Evolutionary conservation across 371 early-diverging fungal genomes (phyloP).

Genomic region (Modicella reniformis): DNA sequence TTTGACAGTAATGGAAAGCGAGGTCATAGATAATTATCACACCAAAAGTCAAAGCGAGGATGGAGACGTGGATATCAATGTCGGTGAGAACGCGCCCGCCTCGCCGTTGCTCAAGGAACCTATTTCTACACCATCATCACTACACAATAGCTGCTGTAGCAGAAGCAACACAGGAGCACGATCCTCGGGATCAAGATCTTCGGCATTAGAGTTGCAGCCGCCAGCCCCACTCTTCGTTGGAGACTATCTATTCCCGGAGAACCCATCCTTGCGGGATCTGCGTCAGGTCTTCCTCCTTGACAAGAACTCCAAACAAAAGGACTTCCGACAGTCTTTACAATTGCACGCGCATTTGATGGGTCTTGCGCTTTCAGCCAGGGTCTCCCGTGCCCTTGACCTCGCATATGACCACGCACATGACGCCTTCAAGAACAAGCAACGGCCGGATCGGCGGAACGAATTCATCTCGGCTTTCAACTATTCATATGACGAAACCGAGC

Average conservation of each 20-base stretch:
- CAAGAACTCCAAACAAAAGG: conserved; percentile 54
- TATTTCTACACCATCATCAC: neutral
- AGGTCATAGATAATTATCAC: neutral
- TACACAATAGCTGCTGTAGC: neutral
- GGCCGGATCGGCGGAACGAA: conserved; percentile 47
- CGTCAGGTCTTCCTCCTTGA: conserved; percentile 41
- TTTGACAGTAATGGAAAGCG: neutral
- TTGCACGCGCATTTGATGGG: conserved; percentile 52
- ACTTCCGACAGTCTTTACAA: conserved; percentile 47
- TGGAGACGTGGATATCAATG: neutral
- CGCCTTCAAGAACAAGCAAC: conserved; percentile 51
- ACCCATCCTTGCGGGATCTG: conserved; percentile 41
- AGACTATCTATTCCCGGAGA: conserved; percentile 45
- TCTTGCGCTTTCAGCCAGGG: conserved; percentile 35
- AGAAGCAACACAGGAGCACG: neutral
- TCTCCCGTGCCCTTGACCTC: conserved; percentile 44
- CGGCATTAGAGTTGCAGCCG: neutral
- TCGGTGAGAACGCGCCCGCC: neutral
- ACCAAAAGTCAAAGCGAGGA: neutral
- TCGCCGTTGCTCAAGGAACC: neutral
- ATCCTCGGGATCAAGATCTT: neutral
- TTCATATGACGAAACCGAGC: conserved; percentile 47
- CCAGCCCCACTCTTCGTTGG: conserved; percentile 39
- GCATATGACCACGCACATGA: conserved; percentile 54
- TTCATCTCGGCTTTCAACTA: conserved; percentile 45